phyloP scores from a whole-genome alignment of 2,329 filamentous ascomycete species.

The Juglanconis sp. region DNA sequence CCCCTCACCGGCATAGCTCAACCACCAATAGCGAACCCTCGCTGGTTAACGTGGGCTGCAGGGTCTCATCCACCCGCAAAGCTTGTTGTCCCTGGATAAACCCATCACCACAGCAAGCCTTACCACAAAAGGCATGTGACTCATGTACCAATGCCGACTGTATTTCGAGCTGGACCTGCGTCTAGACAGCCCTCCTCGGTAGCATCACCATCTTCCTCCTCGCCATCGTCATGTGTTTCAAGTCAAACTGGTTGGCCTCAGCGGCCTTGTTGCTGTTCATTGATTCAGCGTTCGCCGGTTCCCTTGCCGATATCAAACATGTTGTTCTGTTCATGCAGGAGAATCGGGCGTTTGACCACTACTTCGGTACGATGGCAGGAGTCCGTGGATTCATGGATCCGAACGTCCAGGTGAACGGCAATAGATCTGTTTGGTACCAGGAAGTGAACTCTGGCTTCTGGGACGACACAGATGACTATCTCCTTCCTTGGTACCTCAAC shows the following conservation, averaged over 20 bases:
- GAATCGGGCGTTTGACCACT: constrained; percentile 41
- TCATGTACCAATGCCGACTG: neutral
- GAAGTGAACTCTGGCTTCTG: constrained; percentile 31
- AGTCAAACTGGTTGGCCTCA: neutral
- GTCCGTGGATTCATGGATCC: constrained; percentile 54
- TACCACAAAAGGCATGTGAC: neutral
- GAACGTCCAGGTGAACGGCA: constrained; percentile 49
- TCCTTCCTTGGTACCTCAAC: constrained; percentile 50
- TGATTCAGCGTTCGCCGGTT: neutral
- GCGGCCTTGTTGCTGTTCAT: neutral
- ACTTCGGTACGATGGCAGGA: constrained; percentile 54
- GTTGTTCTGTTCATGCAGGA: constrained; percentile 19
- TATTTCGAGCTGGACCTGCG: neutral
- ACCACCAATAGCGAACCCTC: neutral
- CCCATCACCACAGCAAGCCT: neutral
- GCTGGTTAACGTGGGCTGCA: neutral
- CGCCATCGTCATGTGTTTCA: neutral
- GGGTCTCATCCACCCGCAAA: neutral
- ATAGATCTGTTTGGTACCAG: constrained; percentile 45
- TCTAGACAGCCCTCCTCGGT: neutral
- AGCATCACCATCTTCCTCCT: neutral
- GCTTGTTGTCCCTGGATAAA: neutral
- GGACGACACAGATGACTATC: neutral
- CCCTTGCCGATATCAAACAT: neutral
- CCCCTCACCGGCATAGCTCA: neutral